A percentile compares a stretch with the other conserved stretches of the same genome.
Evolutionary conservation across 768 basidiomycete genomes (phyloP).

Genomic region (Lentinula edodes): DNA sequence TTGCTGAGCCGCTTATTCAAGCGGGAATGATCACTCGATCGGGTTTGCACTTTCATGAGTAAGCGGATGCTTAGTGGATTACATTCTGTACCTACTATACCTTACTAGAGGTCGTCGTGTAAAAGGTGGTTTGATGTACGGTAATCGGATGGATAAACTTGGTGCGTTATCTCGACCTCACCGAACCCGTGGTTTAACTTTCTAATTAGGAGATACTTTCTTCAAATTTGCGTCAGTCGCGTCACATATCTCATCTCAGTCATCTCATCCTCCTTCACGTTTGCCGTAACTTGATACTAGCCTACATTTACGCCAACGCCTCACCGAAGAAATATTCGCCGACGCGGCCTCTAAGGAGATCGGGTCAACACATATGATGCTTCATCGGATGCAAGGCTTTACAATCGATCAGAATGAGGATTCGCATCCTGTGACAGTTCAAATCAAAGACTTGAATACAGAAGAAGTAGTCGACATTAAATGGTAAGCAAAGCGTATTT

Average conservation of each 20-base stretch:
- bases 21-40: constrained; percentile 4
- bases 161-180: background rate
- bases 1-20: constrained; percentile 6
- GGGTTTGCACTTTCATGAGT: constrained; percentile 6
- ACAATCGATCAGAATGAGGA: background rate
- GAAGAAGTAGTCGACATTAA: background rate
- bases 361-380: background rate
- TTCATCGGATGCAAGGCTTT: constrained; percentile 1
- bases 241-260: background rate
- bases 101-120: constrained; percentile 5
- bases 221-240: constrained; percentile 11
- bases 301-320: constrained; percentile 8
- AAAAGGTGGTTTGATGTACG: constrained; percentile 12
- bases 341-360: background rate
- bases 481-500: background rate
- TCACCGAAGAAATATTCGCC: constrained; percentile 5
- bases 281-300: background rate
- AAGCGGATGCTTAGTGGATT: background rate
- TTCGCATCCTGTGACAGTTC: constrained; percentile 7
- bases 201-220: constrained; percentile 7
- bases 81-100: background rate
- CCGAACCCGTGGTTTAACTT: background rate
- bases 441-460: constrained; percentile 7
- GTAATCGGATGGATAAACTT: constrained; percentile 11
- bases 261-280: too few relatives aligned